A percentile compares a stretch with the other conserved stretches of the same genome.
Conservation (phyloP, 2,329 filamentous ascomycete species). For the Pseudogymnoascus sp. region DNA sequence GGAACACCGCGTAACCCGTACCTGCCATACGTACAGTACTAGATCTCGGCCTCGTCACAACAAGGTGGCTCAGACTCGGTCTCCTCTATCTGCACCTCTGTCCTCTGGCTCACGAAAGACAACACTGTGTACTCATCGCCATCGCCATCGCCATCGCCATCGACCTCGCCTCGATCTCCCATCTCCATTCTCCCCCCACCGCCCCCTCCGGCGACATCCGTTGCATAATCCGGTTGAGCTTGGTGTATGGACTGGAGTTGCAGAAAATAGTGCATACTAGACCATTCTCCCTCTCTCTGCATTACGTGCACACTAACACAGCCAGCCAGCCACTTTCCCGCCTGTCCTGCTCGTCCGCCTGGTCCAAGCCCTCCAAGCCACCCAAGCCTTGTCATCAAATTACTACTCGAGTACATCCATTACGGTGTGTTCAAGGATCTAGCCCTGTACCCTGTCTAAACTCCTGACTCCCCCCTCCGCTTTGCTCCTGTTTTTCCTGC, state of each 20-base stretch:
- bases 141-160: not conserved
- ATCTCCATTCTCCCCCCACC: not conserved
- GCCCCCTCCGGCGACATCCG: not conserved
- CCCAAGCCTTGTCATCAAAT: not conserved
- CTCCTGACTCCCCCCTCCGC: not conserved
- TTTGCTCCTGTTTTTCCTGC: not conserved
- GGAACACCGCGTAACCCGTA: not conserved
- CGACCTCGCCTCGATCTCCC: not conserved
- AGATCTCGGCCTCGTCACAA: no score
- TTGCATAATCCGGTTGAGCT: not conserved
- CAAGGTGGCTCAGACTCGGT: not conserved
- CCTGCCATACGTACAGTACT: no score
- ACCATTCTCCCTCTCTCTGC: not conserved
- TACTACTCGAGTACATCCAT: no score
- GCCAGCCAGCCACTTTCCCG: not conserved
- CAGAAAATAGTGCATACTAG: not conserved
- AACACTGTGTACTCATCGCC: no score
- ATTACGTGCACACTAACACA: not conserved
- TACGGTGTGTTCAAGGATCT: not conserved
- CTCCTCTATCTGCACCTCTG: no score
- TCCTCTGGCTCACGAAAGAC: no score
- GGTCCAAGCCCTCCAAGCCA: not conserved
- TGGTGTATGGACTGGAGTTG: not conserved
- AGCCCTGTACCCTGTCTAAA: not conserved
- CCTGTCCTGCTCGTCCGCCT: not conserved